These are phyloP conservation scores for Farysia itapuensis DNA, from an alignment of 1,284 basidiomycete genomes.

Conservation along the genomic window DNA sequence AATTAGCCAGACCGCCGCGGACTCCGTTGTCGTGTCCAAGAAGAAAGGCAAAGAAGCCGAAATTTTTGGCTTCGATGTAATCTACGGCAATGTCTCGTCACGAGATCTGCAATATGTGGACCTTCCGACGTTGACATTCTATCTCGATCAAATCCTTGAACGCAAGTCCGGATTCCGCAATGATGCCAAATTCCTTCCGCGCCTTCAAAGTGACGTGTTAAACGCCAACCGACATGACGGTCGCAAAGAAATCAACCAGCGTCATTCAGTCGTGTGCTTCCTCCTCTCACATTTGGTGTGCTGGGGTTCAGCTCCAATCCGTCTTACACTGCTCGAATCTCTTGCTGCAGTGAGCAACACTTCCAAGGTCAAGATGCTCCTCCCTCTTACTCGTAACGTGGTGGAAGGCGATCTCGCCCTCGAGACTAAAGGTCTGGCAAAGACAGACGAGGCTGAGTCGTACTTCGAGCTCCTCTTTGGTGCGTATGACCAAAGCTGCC, in stretches of 20 bases:
- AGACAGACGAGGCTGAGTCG: conserved; percentile 13
- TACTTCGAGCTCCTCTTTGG: conserved; percentile 66
- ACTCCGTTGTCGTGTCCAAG: conserved; percentile 25
- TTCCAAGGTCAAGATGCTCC: conserved; percentile 69
- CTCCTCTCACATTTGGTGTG: conserved; percentile 78
- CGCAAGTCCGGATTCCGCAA: conserved; percentile 64
- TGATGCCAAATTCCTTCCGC: conserved; percentile 69
- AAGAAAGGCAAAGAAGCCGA: conserved; percentile 59
- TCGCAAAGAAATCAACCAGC: conserved; percentile 69
- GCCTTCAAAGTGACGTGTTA: conserved; percentile 70
- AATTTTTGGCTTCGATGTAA: conserved; percentile 78
- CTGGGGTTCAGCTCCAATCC: conserved; percentile 65
- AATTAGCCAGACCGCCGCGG: conserved; percentile 59
- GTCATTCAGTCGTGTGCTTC: conserved; percentile 75
- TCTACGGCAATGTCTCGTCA: conserved; percentile 72
- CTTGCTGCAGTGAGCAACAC: conserved; percentile 69
- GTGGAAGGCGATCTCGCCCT: conserved; percentile 2
- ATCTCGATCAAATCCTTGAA: conserved; percentile 66
- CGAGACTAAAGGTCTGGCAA: conserved; percentile 9
- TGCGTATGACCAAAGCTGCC: conserved; percentile 63
- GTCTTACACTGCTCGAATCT: conserved; percentile 68
- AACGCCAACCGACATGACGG: conserved; percentile 64
- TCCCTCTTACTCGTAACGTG: conserved; percentile 67
- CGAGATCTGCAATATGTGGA: conserved; percentile 73
- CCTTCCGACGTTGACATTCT: conserved; percentile 70